phyloP scores from a whole-genome alignment of 164 flowering plant species.

The Nelumbo lutea region DNA sequence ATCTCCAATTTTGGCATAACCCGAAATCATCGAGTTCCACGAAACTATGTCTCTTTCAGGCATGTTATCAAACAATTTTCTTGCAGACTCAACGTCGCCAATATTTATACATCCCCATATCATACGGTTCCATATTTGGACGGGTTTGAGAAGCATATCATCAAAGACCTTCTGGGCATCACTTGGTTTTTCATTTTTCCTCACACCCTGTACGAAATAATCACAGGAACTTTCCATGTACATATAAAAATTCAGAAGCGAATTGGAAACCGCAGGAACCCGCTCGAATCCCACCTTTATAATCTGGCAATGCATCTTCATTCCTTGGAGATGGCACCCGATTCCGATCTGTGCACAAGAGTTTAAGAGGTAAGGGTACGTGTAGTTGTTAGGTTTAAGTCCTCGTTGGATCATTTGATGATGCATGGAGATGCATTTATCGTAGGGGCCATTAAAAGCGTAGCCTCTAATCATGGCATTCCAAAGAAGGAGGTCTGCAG shows the following conservation, averaged over 20 bases:
- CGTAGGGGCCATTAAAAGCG: slow-evolving; percentile 34
- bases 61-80: slow-evolving; percentile 31
- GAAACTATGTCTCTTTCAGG: slow-evolving; percentile 31
- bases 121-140: slow-evolving; percentile 34
- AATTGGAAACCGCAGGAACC: slow-evolving; percentile 17
- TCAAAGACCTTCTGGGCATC: slow-evolving; percentile 29
- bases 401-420: slow-evolving; percentile 41
- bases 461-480: slow-evolving; percentile 46
- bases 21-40: slow-evolving; percentile 37
- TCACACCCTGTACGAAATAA: neutral
- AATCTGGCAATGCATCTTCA: slow-evolving; percentile 32
- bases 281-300: slow-evolving; percentile 33
- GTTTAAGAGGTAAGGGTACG: slow-evolving; percentile 42
- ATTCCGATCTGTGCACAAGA: slow-evolving; percentile 28
- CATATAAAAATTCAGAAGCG: slow-evolving; percentile 33
- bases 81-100: slow-evolving; percentile 24
- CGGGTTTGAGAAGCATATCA: slow-evolving; percentile 24
- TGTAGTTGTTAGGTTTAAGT: slow-evolving; percentile 33
- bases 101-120: slow-evolving; percentile 15
- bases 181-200: slow-evolving; percentile 3
- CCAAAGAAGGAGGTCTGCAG: slow-evolving; percentile 25
- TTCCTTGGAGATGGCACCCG: slow-evolving; percentile 13
- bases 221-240: slow-evolving; percentile 10
- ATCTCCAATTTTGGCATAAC: slow-evolving; percentile 26
- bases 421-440: slow-evolving; percentile 29